These are phyloP conservation scores for Russula emetica DNA, from an alignment of 768 basidiomycete genomes.

Conservation along the genomic window DNA sequence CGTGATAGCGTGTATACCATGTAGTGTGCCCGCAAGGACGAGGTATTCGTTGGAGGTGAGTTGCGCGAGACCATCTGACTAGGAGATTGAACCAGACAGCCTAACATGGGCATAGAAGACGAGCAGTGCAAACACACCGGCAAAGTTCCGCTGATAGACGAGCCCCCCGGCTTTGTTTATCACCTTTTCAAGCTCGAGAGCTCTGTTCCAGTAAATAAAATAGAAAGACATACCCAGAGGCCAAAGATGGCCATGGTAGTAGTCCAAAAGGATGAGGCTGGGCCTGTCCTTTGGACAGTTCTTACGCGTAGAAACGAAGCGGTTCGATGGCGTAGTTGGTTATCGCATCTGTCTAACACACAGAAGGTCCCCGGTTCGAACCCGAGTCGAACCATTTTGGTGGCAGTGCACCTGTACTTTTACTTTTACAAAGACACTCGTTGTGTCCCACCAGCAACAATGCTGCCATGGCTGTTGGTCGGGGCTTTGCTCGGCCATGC, in stretches of 20 bases:
- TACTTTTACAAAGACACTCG: not conserved
- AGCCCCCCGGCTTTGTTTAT: conserved; percentile 99
- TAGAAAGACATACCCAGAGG: conserved; percentile 61
- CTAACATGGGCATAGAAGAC: not conserved
- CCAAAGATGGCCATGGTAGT: conserved; percentile 67
- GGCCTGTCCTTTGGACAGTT: not conserved
- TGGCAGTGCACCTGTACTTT: too few species aligned
- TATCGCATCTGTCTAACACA: conserved; percentile 74
- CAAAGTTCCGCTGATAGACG: conserved; percentile 88
- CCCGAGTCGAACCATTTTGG: conserved; percentile 24
- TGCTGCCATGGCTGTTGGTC: conserved; percentile 10
- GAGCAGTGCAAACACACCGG: conserved; percentile 48
- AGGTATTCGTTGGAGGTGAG: conserved; percentile 93
- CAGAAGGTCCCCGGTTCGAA: conserved; percentile 30
- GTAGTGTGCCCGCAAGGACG: conserved; percentile 92
- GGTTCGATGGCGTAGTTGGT: conserved; percentile 65
- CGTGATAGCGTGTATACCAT: conserved; percentile 98
- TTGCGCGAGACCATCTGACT: conserved; percentile 80
- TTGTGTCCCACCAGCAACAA: not conserved
- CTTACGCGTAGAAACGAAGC: accelerated
- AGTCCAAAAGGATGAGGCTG: too few species aligned
- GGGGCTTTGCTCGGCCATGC: not conserved
- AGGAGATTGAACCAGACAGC: conserved; percentile 1
- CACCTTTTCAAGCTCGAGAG: conserved; percentile 48
- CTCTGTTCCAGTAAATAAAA: not conserved